Percentiles rank a stretch among this genome's conserved stretches.
Evolutionary conservation across 306 rosid genomes (phyloP).

Genomic region (Lathyrus sativus): DNA sequence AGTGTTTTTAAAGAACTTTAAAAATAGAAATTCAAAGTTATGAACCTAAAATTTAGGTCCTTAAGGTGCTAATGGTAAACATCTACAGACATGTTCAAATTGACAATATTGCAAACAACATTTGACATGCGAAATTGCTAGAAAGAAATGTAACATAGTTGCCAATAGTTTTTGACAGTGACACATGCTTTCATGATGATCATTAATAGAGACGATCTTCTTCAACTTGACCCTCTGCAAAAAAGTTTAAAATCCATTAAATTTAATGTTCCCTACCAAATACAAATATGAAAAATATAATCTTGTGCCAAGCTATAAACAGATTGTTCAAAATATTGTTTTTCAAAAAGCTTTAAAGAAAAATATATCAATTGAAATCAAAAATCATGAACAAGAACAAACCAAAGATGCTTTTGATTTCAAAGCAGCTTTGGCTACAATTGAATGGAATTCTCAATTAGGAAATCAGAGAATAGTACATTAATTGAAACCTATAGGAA

Average conservation of each 20-base stretch:
- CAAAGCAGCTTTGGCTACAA: slow-evolving; percentile 10
- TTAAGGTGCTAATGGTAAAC: no score
- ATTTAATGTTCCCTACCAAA: no score
- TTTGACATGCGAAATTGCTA: background rate
- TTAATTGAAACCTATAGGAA: slow-evolving; percentile 6
- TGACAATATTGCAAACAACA: no score
- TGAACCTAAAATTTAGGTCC: no score
- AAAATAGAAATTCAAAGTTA: no score
- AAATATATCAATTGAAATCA: no score
- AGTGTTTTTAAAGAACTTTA: no score
- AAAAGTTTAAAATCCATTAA: background rate
- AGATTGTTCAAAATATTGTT: background rate
- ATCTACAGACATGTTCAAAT: no score
- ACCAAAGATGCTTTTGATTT: background rate
- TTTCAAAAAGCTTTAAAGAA: no score
- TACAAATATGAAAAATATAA: background rate
- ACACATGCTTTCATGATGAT: background rate
- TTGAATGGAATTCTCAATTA: background rate
- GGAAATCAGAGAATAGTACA: background rate
- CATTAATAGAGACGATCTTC: background rate
- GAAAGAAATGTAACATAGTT: no score
- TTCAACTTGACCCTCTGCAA: background rate
- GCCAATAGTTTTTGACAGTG: background rate
- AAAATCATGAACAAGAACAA: background rate
- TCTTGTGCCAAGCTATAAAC: background rate